phyloP scores from a whole-genome alignment of 139 green algal species.

The Tetraselmis chui region DNA sequence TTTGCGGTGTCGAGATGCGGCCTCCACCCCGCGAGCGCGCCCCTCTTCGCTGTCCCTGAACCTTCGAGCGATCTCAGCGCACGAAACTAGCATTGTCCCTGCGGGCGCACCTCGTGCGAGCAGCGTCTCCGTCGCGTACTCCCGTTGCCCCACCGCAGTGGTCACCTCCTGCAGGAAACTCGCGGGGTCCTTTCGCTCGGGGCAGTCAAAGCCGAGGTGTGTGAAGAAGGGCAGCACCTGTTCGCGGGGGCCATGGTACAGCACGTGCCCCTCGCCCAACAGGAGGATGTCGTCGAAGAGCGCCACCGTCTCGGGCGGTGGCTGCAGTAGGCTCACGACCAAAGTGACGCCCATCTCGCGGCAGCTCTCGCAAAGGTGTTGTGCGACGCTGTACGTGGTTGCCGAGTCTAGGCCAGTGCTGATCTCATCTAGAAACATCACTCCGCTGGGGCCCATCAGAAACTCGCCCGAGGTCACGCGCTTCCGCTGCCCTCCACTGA shows the following conservation, averaged over 20 bases:
- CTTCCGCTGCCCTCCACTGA: conserved; percentile 65
- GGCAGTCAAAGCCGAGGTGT: conserved; percentile 48
- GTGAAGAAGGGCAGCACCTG: conserved; percentile 46
- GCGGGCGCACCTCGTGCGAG: no score
- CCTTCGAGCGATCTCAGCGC: no score
- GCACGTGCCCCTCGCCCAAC: conserved; percentile 44
- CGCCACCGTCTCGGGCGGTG: conserved; percentile 58
- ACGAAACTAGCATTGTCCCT: no score
- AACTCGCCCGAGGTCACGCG: conserved; percentile 64
- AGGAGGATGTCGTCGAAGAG: conserved; percentile 71
- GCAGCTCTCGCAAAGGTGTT: conserved; percentile 28
- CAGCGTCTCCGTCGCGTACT: no score
- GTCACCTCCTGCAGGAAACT: conserved; percentile 66
- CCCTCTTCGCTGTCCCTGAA: no score
- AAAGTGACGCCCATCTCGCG: no score
- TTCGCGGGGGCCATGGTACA: conserved; percentile 40
- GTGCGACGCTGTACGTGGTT: conserved; percentile 64
- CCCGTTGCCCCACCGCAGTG: conserved; percentile 16
- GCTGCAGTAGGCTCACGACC: conserved; percentile 76
- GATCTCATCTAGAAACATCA: conserved; percentile 40
- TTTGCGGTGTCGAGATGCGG: no score
- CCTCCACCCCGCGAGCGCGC: no score
- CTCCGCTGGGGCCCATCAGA: conserved; percentile 33
- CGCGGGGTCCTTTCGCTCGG: conserved; percentile 39
- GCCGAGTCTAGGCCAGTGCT: conserved; percentile 50